Conservation (phyloP, 1,284 basidiomycete genomes). For the Omphalotus olearius region DNA sequence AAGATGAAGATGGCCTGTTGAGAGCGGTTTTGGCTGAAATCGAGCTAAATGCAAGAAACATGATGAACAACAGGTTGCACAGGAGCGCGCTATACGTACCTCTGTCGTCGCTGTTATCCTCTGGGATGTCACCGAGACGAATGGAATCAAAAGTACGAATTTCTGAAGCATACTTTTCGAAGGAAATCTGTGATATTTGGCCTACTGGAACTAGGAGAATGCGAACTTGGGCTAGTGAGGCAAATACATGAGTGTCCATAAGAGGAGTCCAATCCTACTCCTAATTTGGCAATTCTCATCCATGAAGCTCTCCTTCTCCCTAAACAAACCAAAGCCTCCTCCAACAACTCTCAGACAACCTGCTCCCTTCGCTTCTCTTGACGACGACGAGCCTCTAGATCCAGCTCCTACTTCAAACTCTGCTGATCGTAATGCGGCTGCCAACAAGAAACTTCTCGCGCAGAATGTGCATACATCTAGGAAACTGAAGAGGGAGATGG, state of each 20-base stretch:
- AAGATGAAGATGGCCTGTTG: conserved; percentile 71
- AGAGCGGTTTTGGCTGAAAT: conserved; percentile 77
- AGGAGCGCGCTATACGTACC: conserved; percentile 38
- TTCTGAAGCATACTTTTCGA: conserved; percentile 67
- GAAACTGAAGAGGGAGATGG: conserved; percentile 59
- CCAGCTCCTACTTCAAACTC: conserved; percentile 37
- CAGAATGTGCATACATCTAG: conserved; percentile 58
- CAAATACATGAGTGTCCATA: conserved; percentile 72
- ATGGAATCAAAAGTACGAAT: conserved; percentile 69
- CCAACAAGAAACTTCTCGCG: conserved; percentile 52
- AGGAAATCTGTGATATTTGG: conserved; percentile 54
- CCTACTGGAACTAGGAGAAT: conserved; percentile 79
- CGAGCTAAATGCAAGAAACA: conserved; percentile 44
- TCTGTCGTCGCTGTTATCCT: conserved; percentile 72
- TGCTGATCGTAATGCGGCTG: conserved; percentile 30
- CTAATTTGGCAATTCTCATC: conserved; percentile 3
- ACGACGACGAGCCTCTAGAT: conserved; percentile 60
- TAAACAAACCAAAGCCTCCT: conserved; percentile 55
- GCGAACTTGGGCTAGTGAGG: conserved; percentile 73
- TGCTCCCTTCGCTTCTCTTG: conserved; percentile 54
- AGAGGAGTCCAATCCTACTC: conserved; percentile 7
- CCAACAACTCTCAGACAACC: conserved; percentile 58
- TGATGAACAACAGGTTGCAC: conserved; percentile 5
- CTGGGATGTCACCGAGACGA: conserved; percentile 74
- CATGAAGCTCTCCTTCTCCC: conserved; percentile 83